These are phyloP conservation scores for Cladosporium phlei DNA, from an alignment of 2,329 filamentous ascomycete species.

Conservation along the genomic window DNA sequence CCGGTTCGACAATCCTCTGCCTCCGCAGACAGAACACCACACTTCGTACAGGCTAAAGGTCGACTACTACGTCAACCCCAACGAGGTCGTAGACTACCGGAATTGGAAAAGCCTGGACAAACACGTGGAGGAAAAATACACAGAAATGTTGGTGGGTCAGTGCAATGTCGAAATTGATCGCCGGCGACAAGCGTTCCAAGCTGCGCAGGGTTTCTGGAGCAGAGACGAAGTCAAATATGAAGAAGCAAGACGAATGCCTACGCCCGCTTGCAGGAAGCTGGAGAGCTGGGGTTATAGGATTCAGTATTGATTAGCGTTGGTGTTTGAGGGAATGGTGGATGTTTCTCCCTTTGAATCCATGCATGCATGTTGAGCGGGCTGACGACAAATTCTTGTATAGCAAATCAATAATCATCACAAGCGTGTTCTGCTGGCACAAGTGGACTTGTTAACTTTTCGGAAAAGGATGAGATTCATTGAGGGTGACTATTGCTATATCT, in stretches of 20 bases:
- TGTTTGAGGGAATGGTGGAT: background rate
- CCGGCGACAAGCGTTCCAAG: constrained; percentile 64
- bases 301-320: background rate
- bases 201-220: constrained; percentile 83
- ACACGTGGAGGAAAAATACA: constrained; percentile 67
- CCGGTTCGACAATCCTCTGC: constrained; percentile 66
- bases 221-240: constrained; percentile 75
- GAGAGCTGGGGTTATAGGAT: constrained; percentile 43
- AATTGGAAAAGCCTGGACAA: constrained; percentile 73
- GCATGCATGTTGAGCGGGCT: constrained; percentile 1
- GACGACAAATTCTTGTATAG: constrained; percentile 9
- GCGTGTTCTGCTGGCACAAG: too few species aligned
- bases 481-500: too few species aligned
- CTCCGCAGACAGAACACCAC: constrained; percentile 70
- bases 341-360: background rate
- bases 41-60: constrained; percentile 66
- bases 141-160: constrained; percentile 61
- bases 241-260: constrained; percentile 58
- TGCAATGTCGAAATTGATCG: constrained; percentile 70
- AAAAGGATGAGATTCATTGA: too few species aligned
- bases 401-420: background rate
- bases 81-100: constrained; percentile 66
- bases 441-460: too few species aligned
- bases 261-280: constrained; percentile 56
- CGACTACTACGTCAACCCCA: constrained; percentile 79